Evolutionary conservation across 257 asterid genomes (phyloP).

Genomic region (Salvia rosmarinus): DNA sequence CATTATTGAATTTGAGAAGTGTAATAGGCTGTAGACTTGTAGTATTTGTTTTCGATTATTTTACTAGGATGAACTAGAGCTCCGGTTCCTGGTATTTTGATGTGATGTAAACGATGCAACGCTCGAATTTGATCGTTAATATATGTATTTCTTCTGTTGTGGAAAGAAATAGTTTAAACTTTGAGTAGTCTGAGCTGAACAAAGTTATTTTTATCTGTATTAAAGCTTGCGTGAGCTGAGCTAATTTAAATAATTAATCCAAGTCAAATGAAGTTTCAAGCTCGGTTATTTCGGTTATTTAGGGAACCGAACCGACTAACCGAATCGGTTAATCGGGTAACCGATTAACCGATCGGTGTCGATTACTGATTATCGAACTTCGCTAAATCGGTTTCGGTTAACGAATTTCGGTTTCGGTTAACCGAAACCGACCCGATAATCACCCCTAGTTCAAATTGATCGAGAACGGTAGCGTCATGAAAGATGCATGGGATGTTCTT

Average conservation of each 20-base stretch:
- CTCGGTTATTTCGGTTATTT: no score
- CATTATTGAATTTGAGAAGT: not conserved
- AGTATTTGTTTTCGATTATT: slow-evolving; percentile 3
- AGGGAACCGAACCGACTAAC: no score
- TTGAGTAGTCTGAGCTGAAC: not conserved
- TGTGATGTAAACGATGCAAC: not conserved
- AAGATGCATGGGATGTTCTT: no score
- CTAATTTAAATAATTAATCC: not conserved
- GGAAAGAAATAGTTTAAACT: not conserved
- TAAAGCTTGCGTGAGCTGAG: not conserved
- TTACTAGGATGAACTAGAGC: not conserved
- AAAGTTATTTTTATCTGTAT: not conserved
- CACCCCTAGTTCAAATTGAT: no score
- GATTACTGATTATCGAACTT: no score
- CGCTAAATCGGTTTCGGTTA: no score
- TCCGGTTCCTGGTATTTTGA: not conserved
- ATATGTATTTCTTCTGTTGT: not conserved
- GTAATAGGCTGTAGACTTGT: not conserved
- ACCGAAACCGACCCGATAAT: no score
- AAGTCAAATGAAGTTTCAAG: not conserved
- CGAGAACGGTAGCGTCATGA: no score
- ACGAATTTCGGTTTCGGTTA: no score
- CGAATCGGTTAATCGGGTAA: no score
- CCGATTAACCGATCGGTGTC: no score
- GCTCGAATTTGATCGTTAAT: not conserved